phyloP scores from a whole-genome alignment of 768 basidiomycete genomes.

The Leccinum obscurum region DNA sequence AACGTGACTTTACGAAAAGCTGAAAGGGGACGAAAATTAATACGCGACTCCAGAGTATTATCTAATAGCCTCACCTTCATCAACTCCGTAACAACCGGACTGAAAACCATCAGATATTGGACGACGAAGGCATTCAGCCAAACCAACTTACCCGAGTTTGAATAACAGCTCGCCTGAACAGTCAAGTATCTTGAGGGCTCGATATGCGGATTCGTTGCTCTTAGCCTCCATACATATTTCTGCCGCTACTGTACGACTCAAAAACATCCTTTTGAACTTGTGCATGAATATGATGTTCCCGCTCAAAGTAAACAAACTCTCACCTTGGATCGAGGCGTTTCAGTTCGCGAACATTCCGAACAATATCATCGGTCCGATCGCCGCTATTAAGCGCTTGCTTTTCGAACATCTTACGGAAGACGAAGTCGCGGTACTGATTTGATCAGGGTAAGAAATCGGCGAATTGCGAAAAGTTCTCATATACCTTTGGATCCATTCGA shows the following conservation, averaged over 20 bases:
- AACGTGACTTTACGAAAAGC: constrained; percentile 71
- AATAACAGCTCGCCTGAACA: constrained; percentile 67
- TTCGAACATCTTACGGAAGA: constrained; percentile 88
- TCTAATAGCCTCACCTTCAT: constrained; percentile 50
- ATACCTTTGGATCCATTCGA: constrained; percentile 73
- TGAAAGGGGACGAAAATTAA: constrained; percentile 29
- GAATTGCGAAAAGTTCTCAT: constrained; percentile 5
- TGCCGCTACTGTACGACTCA: constrained; percentile 79
- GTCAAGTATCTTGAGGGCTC: constrained; percentile 66
- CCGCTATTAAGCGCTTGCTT: constrained; percentile 49
- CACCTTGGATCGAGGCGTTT: constrained; percentile 70
- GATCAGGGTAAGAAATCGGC: constrained; percentile 13
- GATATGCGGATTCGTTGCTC: constrained; percentile 66
- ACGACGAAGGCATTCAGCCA: neutral
- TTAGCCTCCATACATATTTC: constrained; percentile 83
- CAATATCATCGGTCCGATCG: constrained; percentile 59
- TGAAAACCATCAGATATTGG: constrained; percentile 16
- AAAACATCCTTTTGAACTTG: constrained; percentile 62
- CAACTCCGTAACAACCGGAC: constrained; percentile 58
- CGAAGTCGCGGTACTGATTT: constrained; percentile 73
- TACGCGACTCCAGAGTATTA: neutral
- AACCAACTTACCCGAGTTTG: constrained; percentile 55
- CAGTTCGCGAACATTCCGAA: constrained; percentile 68
- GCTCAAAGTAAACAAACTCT: constrained; percentile 19
- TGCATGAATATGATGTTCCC: constrained; percentile 5